Evolutionary conservation across 169 alveolate species (phyloP).

Genomic region (Plasmodium ovale): DNA sequence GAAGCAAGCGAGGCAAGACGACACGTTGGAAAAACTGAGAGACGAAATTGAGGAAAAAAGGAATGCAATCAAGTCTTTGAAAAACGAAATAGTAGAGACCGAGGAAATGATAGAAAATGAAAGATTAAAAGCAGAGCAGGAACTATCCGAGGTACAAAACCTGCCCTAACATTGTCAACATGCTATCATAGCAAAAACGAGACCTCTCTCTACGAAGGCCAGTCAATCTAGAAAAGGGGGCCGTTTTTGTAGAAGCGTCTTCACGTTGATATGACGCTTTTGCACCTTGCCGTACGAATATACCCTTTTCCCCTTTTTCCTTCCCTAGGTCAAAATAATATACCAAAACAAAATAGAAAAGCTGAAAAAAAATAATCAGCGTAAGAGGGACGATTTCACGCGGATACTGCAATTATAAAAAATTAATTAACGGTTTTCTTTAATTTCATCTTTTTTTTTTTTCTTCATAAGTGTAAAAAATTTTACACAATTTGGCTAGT

Average conservation of each 20-base stretch:
- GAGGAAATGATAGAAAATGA: slow-evolving; percentile 55
- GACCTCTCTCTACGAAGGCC: too few relatives aligned
- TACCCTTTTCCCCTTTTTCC: neutral
- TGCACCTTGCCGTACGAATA: too few relatives aligned
- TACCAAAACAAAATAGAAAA: slow-evolving; percentile 69
- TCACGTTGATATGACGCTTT: neutral
- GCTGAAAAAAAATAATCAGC: slow-evolving; percentile 64
- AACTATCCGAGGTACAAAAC: slow-evolving; percentile 51
- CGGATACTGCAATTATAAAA: slow-evolving; percentile 44
- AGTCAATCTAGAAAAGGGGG: too few relatives aligned
- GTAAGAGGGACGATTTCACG: slow-evolving; percentile 65
- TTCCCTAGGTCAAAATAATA: slow-evolving; percentile 27
- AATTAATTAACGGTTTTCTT: neutral
- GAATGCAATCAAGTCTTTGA: slow-evolving; percentile 29
- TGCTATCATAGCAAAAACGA: too few relatives aligned
- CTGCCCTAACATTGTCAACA: neutral
- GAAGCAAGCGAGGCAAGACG: slow-evolving; percentile 33
- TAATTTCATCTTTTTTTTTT: slow-evolving; percentile 8
- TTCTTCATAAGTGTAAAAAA: neutral
- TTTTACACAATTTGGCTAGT: neutral
- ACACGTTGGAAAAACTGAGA: slow-evolving; percentile 4
- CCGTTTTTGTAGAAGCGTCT: too few relatives aligned
- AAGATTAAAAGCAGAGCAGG: slow-evolving; percentile 36
- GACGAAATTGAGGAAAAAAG: slow-evolving; percentile 41
- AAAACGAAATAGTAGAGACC: slow-evolving; percentile 16